A percentile compares a stretch with the other conserved stretches of the same genome.
Evolutionary conservation across 1,284 basidiomycete species (phyloP).

Genomic region (Apiotrichum domesticum): DNA sequence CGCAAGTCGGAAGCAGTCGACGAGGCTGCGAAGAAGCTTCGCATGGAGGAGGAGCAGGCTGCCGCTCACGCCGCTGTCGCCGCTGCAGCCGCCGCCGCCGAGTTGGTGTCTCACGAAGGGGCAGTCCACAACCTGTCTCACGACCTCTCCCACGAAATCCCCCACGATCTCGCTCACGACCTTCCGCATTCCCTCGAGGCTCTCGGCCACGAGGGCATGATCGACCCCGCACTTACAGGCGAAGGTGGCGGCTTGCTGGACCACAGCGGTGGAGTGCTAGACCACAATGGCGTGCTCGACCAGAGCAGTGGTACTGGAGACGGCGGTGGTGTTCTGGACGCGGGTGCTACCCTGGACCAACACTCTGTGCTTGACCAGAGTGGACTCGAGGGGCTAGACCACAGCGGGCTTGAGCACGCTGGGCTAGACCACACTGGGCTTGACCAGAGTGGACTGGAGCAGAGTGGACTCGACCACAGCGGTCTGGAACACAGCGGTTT

Average conservation of each 20-base stretch:
- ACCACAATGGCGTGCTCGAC: background rate
- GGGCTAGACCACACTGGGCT: too few species aligned
- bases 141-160: too few species aligned
- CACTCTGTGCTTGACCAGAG: too few species aligned
- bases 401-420: too few species aligned
- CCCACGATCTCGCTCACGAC: background rate
- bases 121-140: too few species aligned
- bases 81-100: slow-evolving; percentile 10
- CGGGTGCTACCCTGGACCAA: too few species aligned
- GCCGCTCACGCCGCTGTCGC: slow-evolving; percentile 4
- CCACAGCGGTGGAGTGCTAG: background rate
- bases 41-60: slow-evolving; percentile 13
- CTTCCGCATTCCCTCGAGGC: slow-evolving; percentile 7
- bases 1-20: slow-evolving; percentile 16
- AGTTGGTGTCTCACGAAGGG: background rate
- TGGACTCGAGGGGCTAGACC: too few species aligned
- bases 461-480: too few species aligned
- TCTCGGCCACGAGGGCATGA: slow-evolving; percentile 9
- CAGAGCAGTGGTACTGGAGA: background rate
- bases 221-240: slow-evolving; percentile 26
- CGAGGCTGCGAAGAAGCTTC: slow-evolving; percentile 13
- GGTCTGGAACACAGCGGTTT: background rate
- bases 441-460: too few species aligned
- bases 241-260: background rate
- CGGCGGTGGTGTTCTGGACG: too few species aligned